phyloP scores from a whole-genome alignment of 257 asterid species.

The Solanum etuberosum region DNA sequence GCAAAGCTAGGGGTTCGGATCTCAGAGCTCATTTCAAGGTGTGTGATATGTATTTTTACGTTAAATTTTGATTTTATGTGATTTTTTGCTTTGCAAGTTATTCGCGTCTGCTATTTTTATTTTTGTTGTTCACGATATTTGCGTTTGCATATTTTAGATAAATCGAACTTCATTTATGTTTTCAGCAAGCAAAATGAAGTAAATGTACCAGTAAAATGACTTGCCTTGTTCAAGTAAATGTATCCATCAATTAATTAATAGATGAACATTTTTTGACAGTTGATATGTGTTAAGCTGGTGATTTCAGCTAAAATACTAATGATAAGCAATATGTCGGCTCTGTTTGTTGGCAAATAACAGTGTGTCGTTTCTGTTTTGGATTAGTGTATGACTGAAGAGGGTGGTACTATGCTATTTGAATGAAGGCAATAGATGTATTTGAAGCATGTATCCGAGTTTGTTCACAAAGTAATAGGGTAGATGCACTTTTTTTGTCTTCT shows the following conservation, averaged over 20 bases:
- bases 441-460: neutral
- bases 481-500: neutral
- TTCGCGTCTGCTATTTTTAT: neutral
- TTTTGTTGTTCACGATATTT: neutral
- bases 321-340: neutral
- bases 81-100: neutral
- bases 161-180: neutral
- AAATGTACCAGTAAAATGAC: neutral
- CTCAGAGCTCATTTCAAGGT: conserved; percentile 82
- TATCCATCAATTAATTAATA: neutral
- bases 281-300: neutral
- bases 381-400: neutral
- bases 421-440: neutral
- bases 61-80: neutral
- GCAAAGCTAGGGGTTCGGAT: conserved; percentile 72
- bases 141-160: neutral
- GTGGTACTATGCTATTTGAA: neutral
- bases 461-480: neutral
- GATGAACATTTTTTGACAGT: neutral
- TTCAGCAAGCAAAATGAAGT: neutral
- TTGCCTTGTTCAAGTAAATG: neutral
- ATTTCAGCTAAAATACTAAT: neutral
- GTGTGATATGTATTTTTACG: neutral
- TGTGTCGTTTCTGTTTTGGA: neutral
- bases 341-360: neutral